Evolutionary conservation across 2,329 filamentous ascomycete species (phyloP).

Genomic region (Phaeosphaeriaceae sp.): DNA sequence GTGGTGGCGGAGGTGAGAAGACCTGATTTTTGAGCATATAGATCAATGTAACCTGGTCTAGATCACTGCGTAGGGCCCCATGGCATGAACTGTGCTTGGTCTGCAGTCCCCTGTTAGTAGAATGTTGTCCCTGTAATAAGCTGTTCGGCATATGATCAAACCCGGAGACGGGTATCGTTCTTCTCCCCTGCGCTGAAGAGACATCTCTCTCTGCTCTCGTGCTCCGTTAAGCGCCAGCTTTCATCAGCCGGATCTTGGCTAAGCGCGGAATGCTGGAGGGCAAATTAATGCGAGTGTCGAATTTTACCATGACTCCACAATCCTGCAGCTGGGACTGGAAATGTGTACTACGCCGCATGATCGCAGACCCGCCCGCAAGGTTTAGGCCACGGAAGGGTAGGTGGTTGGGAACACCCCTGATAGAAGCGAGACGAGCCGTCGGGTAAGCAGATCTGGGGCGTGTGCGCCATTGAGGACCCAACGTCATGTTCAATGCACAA

Average conservation of each 20-base stretch:
- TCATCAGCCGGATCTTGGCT: not conserved
- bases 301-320: not conserved
- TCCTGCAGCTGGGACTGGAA: not conserved
- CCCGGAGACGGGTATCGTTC: not conserved
- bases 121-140: not conserved
- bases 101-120: not conserved
- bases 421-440: slow-evolving; percentile 25
- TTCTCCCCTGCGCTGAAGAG: not conserved
- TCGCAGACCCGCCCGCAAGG: not conserved
- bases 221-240: not conserved
- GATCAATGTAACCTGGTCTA: too few relatives aligned
- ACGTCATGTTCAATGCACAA: slow-evolving; percentile 1
- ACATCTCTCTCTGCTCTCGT: not conserved
- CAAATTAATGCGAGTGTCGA: not conserved
- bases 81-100: too few relatives aligned
- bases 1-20: not conserved
- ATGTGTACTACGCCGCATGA: slow-evolving; percentile 2
- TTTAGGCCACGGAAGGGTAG: not conserved
- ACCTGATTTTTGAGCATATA: too few relatives aligned
- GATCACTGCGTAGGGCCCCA: too few relatives aligned
- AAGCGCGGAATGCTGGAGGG: not conserved
- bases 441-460: slow-evolving; percentile 14
- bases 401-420: slow-evolving; percentile 5
- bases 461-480: slow-evolving; percentile 8
- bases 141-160: not conserved